Conservation (phyloP, 2,329 filamentous ascomycete genomes). For the Colletotrichum tofieldiae region DNA sequence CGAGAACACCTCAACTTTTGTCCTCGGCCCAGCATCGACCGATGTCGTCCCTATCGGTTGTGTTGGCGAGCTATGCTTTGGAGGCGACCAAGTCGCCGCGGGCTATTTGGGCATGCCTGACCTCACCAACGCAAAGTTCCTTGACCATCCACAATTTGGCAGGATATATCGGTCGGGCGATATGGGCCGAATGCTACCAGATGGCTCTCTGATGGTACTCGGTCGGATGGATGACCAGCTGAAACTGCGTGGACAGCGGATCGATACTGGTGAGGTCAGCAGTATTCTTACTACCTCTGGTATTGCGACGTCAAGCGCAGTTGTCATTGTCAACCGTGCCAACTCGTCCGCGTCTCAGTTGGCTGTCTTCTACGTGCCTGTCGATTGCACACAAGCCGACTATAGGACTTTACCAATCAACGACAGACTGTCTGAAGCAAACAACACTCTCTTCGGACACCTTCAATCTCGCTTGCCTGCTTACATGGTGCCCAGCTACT, state of each 20-base stretch:
- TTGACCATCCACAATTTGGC: slow-evolving; percentile 78
- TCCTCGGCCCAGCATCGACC: slow-evolving; percentile 65
- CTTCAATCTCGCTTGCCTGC: slow-evolving; percentile 72
- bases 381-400: slow-evolving; percentile 12
- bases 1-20: slow-evolving; percentile 82
- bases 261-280: slow-evolving; percentile 85
- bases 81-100: slow-evolving; percentile 83
- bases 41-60: slow-evolving; percentile 77
- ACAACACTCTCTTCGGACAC: slow-evolving; percentile 66
- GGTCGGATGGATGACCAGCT: slow-evolving; percentile 85
- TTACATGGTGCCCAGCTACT: slow-evolving; percentile 85
- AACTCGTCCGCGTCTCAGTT: slow-evolving; percentile 66
- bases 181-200: slow-evolving; percentile 82
- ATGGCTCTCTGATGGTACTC: slow-evolving; percentile 81
- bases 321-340: slow-evolving; percentile 68
- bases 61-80: slow-evolving; percentile 89
- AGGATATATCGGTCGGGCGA: slow-evolving; percentile 88
- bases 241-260: slow-evolving; percentile 84
- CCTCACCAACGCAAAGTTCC: slow-evolving; percentile 77
- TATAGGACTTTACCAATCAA: slow-evolving; percentile 54
- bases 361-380: slow-evolving; percentile 78
- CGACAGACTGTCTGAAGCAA: slow-evolving; percentile 52
- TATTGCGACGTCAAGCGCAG: slow-evolving; percentile 74
- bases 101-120: slow-evolving; percentile 80
- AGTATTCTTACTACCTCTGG: slow-evolving; percentile 69